phyloP scores from a whole-genome alignment of 805 yeast species.

The Kuraishia ogatae region DNA sequence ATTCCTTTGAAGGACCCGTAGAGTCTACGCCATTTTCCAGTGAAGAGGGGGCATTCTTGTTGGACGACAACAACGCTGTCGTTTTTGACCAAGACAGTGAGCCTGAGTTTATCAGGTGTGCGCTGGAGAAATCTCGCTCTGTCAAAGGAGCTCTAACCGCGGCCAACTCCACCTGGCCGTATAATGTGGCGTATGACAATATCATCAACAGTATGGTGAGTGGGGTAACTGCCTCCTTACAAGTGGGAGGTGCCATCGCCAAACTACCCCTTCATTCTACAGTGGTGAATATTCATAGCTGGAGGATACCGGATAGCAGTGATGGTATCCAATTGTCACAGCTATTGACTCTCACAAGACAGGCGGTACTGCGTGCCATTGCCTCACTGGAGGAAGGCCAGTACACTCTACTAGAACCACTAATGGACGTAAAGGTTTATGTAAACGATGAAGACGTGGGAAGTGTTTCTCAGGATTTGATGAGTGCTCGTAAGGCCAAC shows the following conservation, averaged over 20 bases:
- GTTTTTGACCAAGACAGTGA: constrained; percentile 23
- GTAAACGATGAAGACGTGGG: constrained; percentile 73
- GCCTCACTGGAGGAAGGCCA: constrained; percentile 14
- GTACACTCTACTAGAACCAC: constrained; percentile 72
- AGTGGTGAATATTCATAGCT: constrained; percentile 40
- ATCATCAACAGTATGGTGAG: constrained; percentile 46
- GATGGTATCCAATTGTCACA: constrained; percentile 21
- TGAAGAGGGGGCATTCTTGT: constrained; percentile 29
- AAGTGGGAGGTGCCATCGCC: constrained; percentile 57
- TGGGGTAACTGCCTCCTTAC: constrained; percentile 54
- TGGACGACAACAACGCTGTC: constrained; percentile 41
- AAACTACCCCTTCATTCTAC: constrained; percentile 53
- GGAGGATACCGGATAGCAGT: constrained; percentile 47
- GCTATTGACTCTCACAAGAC: constrained; percentile 36
- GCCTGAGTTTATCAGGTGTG: constrained; percentile 15
- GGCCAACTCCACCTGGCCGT: constrained; percentile 40
- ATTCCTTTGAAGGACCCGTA: constrained; percentile 23
- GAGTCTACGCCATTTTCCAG: constrained; percentile 20
- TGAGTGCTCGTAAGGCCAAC: constrained; percentile 67
- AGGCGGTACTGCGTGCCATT: constrained; percentile 32
- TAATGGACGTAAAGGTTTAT: constrained; percentile 67
- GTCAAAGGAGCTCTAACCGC: constrained; percentile 1
- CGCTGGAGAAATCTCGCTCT: constrained; percentile 10
- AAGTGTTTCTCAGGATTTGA: constrained; percentile 74
- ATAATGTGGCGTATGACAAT: constrained; percentile 33